Conservation (phyloP, 805 yeast species). For the Yarrowia yakushimensis region DNA sequence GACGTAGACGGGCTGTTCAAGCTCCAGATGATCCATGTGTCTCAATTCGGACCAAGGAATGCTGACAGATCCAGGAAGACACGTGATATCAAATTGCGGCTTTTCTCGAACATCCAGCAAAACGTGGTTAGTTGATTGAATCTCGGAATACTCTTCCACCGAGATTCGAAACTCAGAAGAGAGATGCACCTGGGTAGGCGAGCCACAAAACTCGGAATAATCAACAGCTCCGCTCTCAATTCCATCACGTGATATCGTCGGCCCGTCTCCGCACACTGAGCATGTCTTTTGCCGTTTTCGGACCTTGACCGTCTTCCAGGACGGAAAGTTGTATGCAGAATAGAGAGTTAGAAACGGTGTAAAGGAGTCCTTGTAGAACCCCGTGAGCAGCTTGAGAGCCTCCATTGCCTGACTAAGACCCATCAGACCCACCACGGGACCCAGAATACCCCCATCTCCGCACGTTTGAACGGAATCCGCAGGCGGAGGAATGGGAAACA, state of each 20-base stretch:
- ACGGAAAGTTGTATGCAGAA: slow-evolving; percentile 52
- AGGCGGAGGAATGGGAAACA: slow-evolving; percentile 87
- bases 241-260: no score
- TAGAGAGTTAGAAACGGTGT: slow-evolving; percentile 61
- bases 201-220: slow-evolving; percentile 76
- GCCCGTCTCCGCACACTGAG: slow-evolving; percentile 56
- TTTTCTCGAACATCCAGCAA: slow-evolving; percentile 77
- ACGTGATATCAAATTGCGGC: slow-evolving; percentile 69
- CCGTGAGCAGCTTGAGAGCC: slow-evolving; percentile 68
- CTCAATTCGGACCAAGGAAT: slow-evolving; percentile 56
- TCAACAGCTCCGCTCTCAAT: slow-evolving; percentile 52
- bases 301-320: slow-evolving; percentile 71
- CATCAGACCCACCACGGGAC: slow-evolving; percentile 92
- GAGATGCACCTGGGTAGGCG: slow-evolving; percentile 45
- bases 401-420: slow-evolving; percentile 90
- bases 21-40: slow-evolving; percentile 34
- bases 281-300: slow-evolving; percentile 62
- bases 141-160: slow-evolving; percentile 40
- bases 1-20: slow-evolving; percentile 46
- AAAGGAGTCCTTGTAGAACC: slow-evolving; percentile 50
- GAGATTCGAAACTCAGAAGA: slow-evolving; percentile 49
- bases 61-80: slow-evolving; percentile 56
- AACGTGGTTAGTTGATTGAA: slow-evolving; percentile 32
- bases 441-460: slow-evolving; percentile 89
- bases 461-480: slow-evolving; percentile 80